Base-by-base conservation (phyloP, 176 grass and related monocot genomes). In the Juncus effusus region DNA sequence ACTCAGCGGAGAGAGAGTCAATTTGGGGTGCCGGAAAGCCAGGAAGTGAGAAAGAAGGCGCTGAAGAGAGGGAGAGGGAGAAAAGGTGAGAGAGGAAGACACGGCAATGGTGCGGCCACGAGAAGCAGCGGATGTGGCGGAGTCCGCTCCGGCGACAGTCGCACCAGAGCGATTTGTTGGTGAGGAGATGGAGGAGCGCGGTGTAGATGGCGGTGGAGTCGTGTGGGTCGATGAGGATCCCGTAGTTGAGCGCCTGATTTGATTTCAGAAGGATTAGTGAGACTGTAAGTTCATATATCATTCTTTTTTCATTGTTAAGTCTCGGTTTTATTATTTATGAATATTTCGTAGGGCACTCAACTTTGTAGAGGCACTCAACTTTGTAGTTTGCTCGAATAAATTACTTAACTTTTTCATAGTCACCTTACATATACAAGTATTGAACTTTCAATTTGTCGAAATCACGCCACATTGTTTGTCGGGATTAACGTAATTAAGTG, bases 91-190 rank as follows among this genome's bases (percentile, higher is more conserved):
- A 89, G 77, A 97, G 88, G 82, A 91, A 97, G 80, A 81, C 74
- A 61, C 74, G 85, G 72, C 93, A 92, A 80, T 97, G 93, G 82
- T 97, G 88, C 13, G 93, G 88, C 93, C 93, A 97, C 0, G 93
- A 97, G 80, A 92, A 97, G 68, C 93, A 80, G 63, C 89, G 93
- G 70, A 97, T 97, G 85, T 97, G 90, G 52, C 78, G 83, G 67
- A 97, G 93, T 56, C 93, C 88, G 76, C 79, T 84, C 51, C 85
- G 88, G n/a, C 93, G 85, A 72, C 85, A 86, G 19, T 97, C 88
- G n/a, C 52, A 19, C 93, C 93, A 97, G 47, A 84, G 80, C 11
- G 80, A 42, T 60, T 97, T 97, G 66, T 89, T 85, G 13, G 93
- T 80, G 0, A 97, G 74, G 54, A 97, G 82, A 70, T 82, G 70